Conservation (phyloP, 139 green algal genomes). For the Bryopsis sp. region DNA sequence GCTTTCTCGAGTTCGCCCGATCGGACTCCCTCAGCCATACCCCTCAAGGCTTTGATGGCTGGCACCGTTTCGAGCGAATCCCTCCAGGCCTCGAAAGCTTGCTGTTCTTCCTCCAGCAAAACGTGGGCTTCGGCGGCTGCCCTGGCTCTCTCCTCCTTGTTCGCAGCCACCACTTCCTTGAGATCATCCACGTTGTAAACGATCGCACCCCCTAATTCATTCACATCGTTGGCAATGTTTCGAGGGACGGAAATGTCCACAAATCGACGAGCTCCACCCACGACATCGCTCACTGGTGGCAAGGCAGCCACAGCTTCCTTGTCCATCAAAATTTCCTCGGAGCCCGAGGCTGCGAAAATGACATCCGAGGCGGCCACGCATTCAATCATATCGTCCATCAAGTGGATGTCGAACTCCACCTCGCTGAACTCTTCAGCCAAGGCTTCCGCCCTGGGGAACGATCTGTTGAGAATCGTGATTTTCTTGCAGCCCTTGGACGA, state of each 20-base stretch:
- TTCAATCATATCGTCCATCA: constrained; percentile 87
- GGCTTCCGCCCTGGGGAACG: constrained; percentile 70
- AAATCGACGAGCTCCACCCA: constrained; percentile 84
- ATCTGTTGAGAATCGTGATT: constrained; percentile 90
- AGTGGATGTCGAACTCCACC: constrained; percentile 82
- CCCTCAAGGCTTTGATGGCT: constrained; percentile 95
- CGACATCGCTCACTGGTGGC: constrained; percentile 33
- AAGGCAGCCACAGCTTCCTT: constrained; percentile 60
- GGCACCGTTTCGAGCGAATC: constrained; percentile 97
- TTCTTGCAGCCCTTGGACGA: constrained; percentile 86
- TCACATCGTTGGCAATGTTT: constrained; percentile 85
- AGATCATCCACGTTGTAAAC: constrained; percentile 99
- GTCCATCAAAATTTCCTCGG: constrained; percentile 75
- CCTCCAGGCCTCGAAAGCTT: constrained; percentile 91
- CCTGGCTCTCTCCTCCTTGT: constrained; percentile 77
- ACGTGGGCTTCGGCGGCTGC: constrained; percentile 65
- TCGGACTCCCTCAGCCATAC: constrained; percentile 87
- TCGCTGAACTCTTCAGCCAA: constrained; percentile 94
- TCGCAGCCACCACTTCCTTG: constrained; percentile 93
- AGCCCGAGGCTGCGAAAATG: constrained; percentile 85
- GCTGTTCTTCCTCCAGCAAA: constrained; percentile 56
- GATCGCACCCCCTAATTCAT: constrained; percentile 34
- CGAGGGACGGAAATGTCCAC: constrained; percentile 96
- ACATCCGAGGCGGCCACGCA: constrained; percentile 70
- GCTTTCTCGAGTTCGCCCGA: constrained; percentile 88